Base-by-base conservation (phyloP, 2,329 filamentous ascomycete species). In the Claviceps sp. region DNA sequence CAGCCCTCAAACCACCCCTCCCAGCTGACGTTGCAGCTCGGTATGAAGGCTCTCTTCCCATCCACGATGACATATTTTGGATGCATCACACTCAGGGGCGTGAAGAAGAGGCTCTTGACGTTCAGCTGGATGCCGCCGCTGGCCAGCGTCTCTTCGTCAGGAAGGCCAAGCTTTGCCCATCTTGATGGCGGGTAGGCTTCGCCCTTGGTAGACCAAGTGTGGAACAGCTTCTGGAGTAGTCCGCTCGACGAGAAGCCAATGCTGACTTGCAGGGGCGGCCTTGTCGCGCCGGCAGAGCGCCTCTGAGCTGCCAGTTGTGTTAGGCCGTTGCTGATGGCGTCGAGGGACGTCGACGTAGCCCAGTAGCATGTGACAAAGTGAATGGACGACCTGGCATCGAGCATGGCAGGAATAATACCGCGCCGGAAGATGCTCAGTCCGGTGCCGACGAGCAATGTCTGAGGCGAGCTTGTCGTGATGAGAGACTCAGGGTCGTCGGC, bases 1-100 rank as follows among this genome's bases (percentile, higher is more conserved):
- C 83, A 87, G 0, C 83, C 85, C 64, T 94, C 88, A 26, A 91
- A 83, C 88, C 88, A 94, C n/a, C 79, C 68, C 65, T 93, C 88
- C 85, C 85, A 93, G 60, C 85, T 89, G 4, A 94, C 79, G 59
- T 94, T 94, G 65, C 86, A 90, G 59, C 84, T 88, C 0, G 87
- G 87, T 9, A 93, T 65, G 59, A 84, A 83, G 0, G 84, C 84
- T 2, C 68, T 73, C 36, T 71, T 64, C 0, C 83, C 75, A 62
- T 94, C 88, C 1, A 91, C 66, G 14, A 93, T 73, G 39, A 91
- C 73, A 58, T 87, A 91, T 60, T 94, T 94, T 0, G 87, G 84
- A 62, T 94, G 88, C 80, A 93, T 86, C n/a, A 94, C 83, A 60
- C 86, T 88, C 54, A 93, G 82, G 0, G 88, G 88, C 2, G 82